Evolutionary conservation across 805 yeast species (phyloP), one percentile per base, ranked within the genome.

Genomic region (Ogataea dorogensis): DNA sequence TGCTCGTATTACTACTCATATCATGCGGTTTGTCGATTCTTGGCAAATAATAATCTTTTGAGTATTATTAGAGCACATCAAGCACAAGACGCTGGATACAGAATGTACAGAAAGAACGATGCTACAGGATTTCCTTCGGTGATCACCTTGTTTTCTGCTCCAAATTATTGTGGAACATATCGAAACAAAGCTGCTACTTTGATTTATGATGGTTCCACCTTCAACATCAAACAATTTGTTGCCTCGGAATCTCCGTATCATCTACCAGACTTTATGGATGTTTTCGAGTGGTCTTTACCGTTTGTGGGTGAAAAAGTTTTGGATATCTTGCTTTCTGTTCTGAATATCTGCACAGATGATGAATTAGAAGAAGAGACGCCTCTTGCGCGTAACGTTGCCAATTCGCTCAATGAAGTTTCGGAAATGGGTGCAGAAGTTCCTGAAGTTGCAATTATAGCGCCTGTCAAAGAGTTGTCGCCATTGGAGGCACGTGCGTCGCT

Each of bases 221-320:
- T 91, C 86, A 91, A 91, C 59, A 88, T 91, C 43, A 77, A 96
- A 37, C 98, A 89, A 63, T 91, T 89, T 69, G 88, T 86, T 59
- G 66, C 81, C 51, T 76, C 86, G 12, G 94, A 95, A 4, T 95
- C 86, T 59, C 98, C 98, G 1, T 91, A 89, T 65, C 89, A 94
- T 88, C 70, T 91, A 45, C 98, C 98, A 5, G 88, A 89, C 59
- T 88, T 89, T 51, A 91, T 88, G 96, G 96, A 91, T 60, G 96
- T 88, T 4, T 91, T 91, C 59, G 83, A 95, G 15, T 91, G 98
- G 98, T 86, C 96, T 1, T 65, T 91, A 43, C 98, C 98, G 5
- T 91, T 91, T 67, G 97, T 91, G 15, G 96, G 96, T 19, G 96
- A 89, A 58, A 91, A 91, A 56, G 85, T 89, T 40, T 80, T 95